phyloP scores from a whole-genome alignment of 345 rosid genomes.

The Schrenkiella parvula region DNA sequence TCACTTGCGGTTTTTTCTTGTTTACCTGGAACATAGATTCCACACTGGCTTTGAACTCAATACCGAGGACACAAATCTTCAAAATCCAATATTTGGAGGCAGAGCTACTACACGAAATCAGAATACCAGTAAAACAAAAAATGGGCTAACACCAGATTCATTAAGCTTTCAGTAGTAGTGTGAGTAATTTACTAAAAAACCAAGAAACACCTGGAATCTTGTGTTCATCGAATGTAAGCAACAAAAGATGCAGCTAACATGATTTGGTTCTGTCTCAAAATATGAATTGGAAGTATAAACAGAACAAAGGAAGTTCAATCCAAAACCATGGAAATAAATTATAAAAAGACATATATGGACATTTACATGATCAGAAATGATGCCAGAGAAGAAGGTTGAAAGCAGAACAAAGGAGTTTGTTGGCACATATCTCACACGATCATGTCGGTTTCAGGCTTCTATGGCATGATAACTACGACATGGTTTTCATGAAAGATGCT shows the following conservation, averaged over 20 bases:
- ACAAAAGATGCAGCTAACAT: neutral
- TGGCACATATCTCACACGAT: neutral
- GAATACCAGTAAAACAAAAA: too few species aligned
- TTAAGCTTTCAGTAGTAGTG: neutral
- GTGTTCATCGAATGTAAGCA: neutral
- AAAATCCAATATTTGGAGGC: too few species aligned
- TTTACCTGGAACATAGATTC: too few species aligned
- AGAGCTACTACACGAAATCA: too few species aligned
- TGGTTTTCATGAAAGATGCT: conserved; percentile 9
- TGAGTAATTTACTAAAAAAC: neutral
- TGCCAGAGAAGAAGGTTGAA: neutral
- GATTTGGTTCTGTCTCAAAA: neutral
- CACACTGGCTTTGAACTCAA: too few species aligned
- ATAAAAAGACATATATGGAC: neutral
- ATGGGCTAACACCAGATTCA: too few species aligned
- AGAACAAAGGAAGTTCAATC: neutral
- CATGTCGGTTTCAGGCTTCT: neutral
- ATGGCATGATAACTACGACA: neutral
- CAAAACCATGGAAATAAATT: neutral
- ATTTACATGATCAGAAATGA: neutral
- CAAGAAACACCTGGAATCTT: neutral
- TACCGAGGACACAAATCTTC: too few species aligned
- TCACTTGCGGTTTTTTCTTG: too few species aligned
- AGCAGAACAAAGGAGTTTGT: neutral
- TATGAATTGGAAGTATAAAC: neutral